A percentile compares a stretch with the other conserved stretches of the same genome.
phyloP scores from a whole-genome alignment of 768 basidiomycete species.

The Pholiota molesta region DNA sequence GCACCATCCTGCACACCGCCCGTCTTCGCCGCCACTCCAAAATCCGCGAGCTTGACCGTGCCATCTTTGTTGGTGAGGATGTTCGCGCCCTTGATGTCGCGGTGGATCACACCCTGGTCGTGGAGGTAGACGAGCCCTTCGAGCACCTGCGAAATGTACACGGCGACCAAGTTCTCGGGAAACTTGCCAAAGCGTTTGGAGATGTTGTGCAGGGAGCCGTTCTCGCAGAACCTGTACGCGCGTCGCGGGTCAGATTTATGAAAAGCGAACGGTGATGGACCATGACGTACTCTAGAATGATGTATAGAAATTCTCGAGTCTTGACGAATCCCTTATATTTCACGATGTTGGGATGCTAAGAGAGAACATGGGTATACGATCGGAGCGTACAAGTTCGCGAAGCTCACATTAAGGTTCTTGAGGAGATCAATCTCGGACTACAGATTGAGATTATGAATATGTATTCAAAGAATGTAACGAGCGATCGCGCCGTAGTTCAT shows the following conservation, averaged over 20 bases:
- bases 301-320: slow-evolving; percentile 92
- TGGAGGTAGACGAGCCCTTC: slow-evolving; percentile 97
- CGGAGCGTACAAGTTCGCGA: slow-evolving; percentile 8
- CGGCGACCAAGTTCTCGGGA: slow-evolving; percentile 93
- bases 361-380: slow-evolving; percentile 6
- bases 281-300: slow-evolving; percentile 80
- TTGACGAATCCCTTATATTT: slow-evolving; percentile 99
- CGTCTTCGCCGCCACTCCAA: slow-evolving; percentile 88
- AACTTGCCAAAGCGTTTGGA: slow-evolving; percentile 98
- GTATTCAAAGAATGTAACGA: slow-evolving; percentile 2
- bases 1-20: slow-evolving; percentile 82
- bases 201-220: slow-evolving; percentile 94
- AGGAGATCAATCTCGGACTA: slow-evolving; percentile 97
- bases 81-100: slow-evolving; percentile 99
- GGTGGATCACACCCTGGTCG: slow-evolving; percentile 98
- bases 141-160: slow-evolving; percentile 95
- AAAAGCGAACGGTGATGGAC: background rate
- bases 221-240: slow-evolving; percentile 85
- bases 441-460: slow-evolving; percentile 22
- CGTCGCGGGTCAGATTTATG: slow-evolving; percentile 2
- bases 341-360: slow-evolving; percentile 94
- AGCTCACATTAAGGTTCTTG: slow-evolving; percentile 89
- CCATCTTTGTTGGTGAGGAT: slow-evolving; percentile 99
- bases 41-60: slow-evolving; percentile 97
- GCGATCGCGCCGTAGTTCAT: background rate